Base-by-base conservation (phyloP, 176 grass and related monocot species). In the Miscanthus lutarioriparius region DNA sequence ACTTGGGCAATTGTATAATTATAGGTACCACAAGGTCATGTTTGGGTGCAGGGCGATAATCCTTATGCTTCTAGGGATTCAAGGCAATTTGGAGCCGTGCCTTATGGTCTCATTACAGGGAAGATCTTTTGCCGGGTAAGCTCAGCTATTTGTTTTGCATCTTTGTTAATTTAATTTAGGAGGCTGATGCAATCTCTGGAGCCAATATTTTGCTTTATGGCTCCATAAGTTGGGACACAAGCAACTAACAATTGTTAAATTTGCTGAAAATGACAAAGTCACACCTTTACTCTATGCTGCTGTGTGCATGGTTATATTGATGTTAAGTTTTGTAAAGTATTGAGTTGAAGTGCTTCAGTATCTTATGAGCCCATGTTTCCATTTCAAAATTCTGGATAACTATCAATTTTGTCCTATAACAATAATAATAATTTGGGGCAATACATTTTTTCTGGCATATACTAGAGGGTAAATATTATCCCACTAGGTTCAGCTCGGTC, bases 21-120 rank as follows among this genome's bases (percentile, higher is more conserved):
- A 8, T 85, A 95, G 96, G 91, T 98, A 61, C 96, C 91, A 15
- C 44, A 91, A 77, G 93, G 91, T 15, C 93, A 98, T 85, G 75
- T 93, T 27, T 98, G 96, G 96, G 87, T 98, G 68, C 96, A 98
- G 81, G 96, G 96, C 10, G 96, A 98, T 66, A 92, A 98, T 87
- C 74, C 87, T 58, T 86, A 92, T 81, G 64, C 47, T 70, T 98
- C 91, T 13, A 83, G 49, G 15, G 96, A 98, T 85, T 98, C 96
- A 5, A 93, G 96, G 74, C 40, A 89, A 8, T 98, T 95, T 45
- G 96, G 96, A 36, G 61, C 96, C 4, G 74, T 93, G 25, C 96
- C 96, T 76, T 88, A 84, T 37, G 92, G 91, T 22, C 93, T 98
- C 19, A 82, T 98, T 64, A 79, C 86, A 19, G 96, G 96, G 36